phyloP scores from a whole-genome alignment of 495 filamentous ascomycete genomes.

The Penicillium pancosmium region DNA sequence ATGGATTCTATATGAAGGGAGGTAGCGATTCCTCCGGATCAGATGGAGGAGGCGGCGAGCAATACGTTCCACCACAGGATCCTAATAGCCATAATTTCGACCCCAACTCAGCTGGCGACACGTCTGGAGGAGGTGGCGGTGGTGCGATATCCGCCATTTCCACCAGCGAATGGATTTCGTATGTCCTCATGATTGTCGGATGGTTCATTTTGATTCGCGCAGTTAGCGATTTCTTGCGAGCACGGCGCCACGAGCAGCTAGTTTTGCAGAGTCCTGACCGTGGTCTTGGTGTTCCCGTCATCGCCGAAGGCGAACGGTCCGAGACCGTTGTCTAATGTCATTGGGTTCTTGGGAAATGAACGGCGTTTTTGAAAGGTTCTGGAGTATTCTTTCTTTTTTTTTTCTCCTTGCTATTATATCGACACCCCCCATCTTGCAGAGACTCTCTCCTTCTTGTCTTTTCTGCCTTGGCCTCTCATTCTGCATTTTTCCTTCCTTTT shows the following conservation, averaged over 20 bases:
- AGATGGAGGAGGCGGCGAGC: constrained; percentile 51
- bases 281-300: constrained; percentile 81
- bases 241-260: constrained; percentile 86
- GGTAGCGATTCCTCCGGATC: constrained; percentile 49
- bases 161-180: constrained; percentile 86
- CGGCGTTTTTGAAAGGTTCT: constrained; percentile 12
- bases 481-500: constrained; percentile 9
- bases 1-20: constrained; percentile 90
- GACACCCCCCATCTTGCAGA: constrained; percentile 25
- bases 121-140: constrained; percentile 39
- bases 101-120: constrained; percentile 61
- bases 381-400: constrained; percentile 21
- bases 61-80: constrained; percentile 68
- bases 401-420: constrained; percentile 17
- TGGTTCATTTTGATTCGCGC: constrained; percentile 96
- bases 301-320: constrained; percentile 82
- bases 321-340: constrained; percentile 74
- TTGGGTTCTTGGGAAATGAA: constrained; percentile 12
- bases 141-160: constrained; percentile 53
- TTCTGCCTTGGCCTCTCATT: constrained; percentile 15
- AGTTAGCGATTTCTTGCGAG: constrained; percentile 84
- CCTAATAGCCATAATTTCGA: constrained; percentile 92
- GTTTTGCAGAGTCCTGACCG: constrained; percentile 93
- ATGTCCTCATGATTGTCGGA: constrained; percentile 92
- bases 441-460: constrained; percentile 18